These are phyloP conservation scores for Anthostomella pinea DNA, from an alignment of 2,329 filamentous ascomycete genomes.

Conservation along the genomic window DNA sequence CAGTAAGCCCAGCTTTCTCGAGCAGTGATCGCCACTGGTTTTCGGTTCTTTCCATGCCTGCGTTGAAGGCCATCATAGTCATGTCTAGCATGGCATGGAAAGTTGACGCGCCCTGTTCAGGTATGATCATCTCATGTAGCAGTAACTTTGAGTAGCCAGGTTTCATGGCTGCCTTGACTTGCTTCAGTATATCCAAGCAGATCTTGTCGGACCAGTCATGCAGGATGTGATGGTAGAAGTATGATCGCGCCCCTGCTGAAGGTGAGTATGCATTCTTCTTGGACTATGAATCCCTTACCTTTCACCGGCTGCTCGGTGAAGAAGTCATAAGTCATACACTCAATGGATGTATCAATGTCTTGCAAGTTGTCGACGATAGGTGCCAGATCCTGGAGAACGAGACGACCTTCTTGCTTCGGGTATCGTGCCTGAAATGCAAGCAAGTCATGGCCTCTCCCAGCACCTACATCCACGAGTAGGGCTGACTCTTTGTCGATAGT, in stretches of 20 bases:
- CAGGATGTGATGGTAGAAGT: conserved; percentile 32
- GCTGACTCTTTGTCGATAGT: conserved; percentile 5
- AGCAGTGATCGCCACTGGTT: conserved; percentile 10
- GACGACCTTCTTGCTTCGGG: conserved; percentile 16
- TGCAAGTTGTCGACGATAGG: conserved; percentile 21
- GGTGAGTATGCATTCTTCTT: neutral
- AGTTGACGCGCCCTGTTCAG: conserved; percentile 20
- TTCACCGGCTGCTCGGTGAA: conserved; percentile 34
- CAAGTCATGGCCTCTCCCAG: conserved; percentile 30
- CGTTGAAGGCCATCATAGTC: conserved; percentile 13
- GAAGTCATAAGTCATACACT: conserved; percentile 27
- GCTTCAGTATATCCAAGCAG: conserved; percentile 31
- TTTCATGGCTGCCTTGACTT: conserved; percentile 29
- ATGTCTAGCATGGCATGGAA: conserved; percentile 11
- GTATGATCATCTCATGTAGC: conserved; percentile 34
- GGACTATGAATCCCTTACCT: conserved; percentile 17
- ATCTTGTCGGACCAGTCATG: conserved; percentile 37
- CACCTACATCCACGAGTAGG: conserved; percentile 31
- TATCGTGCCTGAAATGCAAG: conserved; percentile 19
- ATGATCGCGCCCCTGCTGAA: conserved; percentile 27
- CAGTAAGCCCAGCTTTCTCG: conserved; percentile 6
- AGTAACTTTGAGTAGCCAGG: conserved; percentile 33
- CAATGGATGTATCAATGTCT: conserved; percentile 20
- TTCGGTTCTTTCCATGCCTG: conserved; percentile 14
- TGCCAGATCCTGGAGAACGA: conserved; percentile 30